Base-by-base conservation (phyloP, 225 moss, liverwort and hornwort species). In the Pleurozium schreberi region DNA sequence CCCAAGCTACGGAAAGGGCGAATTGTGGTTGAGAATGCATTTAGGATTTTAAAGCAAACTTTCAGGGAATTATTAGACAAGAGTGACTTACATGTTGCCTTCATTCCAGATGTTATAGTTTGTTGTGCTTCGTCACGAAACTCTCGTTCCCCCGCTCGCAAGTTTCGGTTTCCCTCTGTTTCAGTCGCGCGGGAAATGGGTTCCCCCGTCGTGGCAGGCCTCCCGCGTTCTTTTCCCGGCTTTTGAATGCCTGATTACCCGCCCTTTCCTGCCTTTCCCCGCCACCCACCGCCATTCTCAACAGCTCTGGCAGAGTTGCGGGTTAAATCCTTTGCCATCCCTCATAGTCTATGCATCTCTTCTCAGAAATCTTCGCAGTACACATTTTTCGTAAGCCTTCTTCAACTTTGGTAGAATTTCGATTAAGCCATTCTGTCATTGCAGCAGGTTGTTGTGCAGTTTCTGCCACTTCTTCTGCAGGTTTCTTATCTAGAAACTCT, bases 201-300 rank as follows among this genome's bases (percentile, higher is more conserved):
- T 34, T 69, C 66, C 49, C 13, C 19, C 18, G 75, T 62, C 87
- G 86, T 87, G 89, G 88, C 59, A 19, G 50, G 28, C 70, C 91
- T 92, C 92, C 88, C 92, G 92, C 92, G 89, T 89, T 82, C 52
- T 30, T 42, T 89, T 89, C 89, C 71, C 87, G 68, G 89, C 85
- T 30, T 92, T 92, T 91, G 89, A 91, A 92, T 77, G 78, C 83
- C 45, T 9, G 49, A 78, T 73, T 85, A 70, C 86, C 88, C 88
- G 79, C 80, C 59, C 25, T 70, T 90, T 66, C 61, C 34, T 15
- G 38, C 75, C 49, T 67, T 38, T 53, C 69, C 90, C 85, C 89
- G 83, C 91, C 91, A 84, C 33, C 13, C 67, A 76, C 30, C 66
- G 69, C 63, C 80, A 71, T 66, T 67, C 59, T 25, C 89, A 89